A percentile compares a stretch with the other conserved stretches of the same genome.
Conservation (phyloP, 306 rosid species). For the Quercus cerris region DNA sequence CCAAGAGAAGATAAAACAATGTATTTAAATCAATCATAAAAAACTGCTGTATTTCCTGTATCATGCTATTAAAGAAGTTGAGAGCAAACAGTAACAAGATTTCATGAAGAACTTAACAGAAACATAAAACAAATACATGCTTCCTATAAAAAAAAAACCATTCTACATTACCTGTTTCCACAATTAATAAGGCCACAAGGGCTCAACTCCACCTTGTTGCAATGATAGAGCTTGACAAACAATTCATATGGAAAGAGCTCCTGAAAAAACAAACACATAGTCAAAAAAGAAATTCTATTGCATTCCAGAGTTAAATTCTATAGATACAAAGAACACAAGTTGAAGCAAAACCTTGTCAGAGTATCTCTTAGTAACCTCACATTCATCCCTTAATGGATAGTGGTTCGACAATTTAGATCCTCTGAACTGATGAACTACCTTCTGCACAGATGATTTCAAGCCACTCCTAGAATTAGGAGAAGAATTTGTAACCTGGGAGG, state of each 20-base stretch:
- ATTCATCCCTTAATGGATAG: slow-evolving; percentile 33
- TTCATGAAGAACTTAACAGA: slow-evolving; percentile 4
- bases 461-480: slow-evolving; percentile 56
- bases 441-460: slow-evolving; percentile 66
- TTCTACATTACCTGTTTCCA: slow-evolving; percentile 78
- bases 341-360: slow-evolving; percentile 58
- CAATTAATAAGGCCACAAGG: slow-evolving; percentile 87
- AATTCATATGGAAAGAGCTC: slow-evolving; percentile 66
- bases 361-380: slow-evolving; percentile 55
- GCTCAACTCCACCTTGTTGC: slow-evolving; percentile 63
- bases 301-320: neutral
- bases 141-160: slow-evolving; percentile 6
- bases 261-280: slow-evolving; percentile 36
- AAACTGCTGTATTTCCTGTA: slow-evolving; percentile 2
- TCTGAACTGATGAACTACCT: slow-evolving; percentile 79
- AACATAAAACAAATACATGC: neutral
- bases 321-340: neutral
- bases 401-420: slow-evolving; percentile 67
- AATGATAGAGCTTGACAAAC: slow-evolving; percentile 80
- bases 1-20: neutral
- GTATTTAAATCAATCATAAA: neutral
- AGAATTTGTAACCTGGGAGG: slow-evolving; percentile 44
- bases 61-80: neutral
- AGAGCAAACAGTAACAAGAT: neutral
- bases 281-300: slow-evolving; percentile 13